Percentiles rank a stretch among this genome's conserved stretches.
These are phyloP conservation scores for Diaporthe nobilis DNA, from an alignment of 2,329 filamentous ascomycete genomes.

Conservation along the genomic window DNA sequence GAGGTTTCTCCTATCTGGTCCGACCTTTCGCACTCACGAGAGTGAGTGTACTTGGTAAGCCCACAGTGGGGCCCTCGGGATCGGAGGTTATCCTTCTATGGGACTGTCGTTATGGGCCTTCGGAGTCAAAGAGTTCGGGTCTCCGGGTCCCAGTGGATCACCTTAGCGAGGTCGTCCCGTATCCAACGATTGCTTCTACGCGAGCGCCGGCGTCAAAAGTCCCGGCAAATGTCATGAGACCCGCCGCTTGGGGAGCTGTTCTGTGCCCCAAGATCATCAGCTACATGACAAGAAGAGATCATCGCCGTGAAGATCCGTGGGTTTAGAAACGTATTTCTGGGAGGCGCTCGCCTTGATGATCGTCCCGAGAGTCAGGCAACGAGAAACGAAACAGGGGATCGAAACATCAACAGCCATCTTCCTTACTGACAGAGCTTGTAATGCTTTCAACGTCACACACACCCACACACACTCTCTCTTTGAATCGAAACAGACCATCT, in stretches of 20 bases:
- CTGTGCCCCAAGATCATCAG: background rate
- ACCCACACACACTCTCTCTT: background rate
- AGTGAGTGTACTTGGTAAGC: background rate
- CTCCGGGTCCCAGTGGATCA: conserved; percentile 4
- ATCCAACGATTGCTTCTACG: background rate
- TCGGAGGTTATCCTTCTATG: conserved; percentile 20
- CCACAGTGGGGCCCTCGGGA: conserved; percentile 1
- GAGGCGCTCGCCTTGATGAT: background rate
- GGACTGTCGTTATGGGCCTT: conserved; percentile 10
- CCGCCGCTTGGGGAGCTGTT: background rate
- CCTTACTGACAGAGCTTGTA: background rate
- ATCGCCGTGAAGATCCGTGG: background rate
- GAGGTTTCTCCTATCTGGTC: background rate
- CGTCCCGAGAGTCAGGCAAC: background rate
- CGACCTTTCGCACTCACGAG: background rate
- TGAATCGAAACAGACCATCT: conserved; percentile 19
- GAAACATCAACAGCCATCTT: background rate
- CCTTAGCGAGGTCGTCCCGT: background rate
- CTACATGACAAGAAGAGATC: too few species aligned
- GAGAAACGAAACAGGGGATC: background rate
- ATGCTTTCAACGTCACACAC: background rate
- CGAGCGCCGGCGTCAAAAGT: background rate
- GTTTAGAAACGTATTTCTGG: background rate
- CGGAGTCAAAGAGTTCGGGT: background rate
- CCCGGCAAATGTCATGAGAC: background rate